phyloP scores from a whole-genome alignment of 1,284 basidiomycete genomes.

The Macrocystidia cucumis region DNA sequence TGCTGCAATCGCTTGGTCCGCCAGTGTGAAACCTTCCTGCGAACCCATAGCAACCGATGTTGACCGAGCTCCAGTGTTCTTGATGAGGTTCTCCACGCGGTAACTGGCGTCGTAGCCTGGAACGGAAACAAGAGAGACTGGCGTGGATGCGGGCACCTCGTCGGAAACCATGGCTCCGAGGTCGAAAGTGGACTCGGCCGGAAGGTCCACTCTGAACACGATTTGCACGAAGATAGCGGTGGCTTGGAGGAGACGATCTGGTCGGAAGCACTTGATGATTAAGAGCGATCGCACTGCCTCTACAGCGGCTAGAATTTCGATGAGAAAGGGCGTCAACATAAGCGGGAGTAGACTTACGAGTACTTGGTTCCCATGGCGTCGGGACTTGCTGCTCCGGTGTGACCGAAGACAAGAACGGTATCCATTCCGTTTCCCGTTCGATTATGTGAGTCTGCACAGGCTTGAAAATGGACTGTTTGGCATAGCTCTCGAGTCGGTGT shows the following conservation, averaged over 20 bases:
- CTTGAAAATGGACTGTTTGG: conserved; percentile 71
- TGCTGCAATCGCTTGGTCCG: conserved; percentile 88
- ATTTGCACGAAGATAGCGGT: conserved; percentile 67
- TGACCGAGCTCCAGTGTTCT: conserved; percentile 68
- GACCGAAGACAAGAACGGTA: conserved; percentile 61
- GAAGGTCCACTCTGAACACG: conserved; percentile 79
- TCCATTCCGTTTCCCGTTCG: conserved; percentile 69
- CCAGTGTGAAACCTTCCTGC: conserved; percentile 90
- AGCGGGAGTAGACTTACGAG: conserved; percentile 43
- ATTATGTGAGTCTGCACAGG: conserved; percentile 66
- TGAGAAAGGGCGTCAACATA: conserved; percentile 8
- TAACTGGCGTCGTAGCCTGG: conserved; percentile 97
- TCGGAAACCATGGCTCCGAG: conserved; percentile 70
- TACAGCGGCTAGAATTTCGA: conserved; percentile 46
- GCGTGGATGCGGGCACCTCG: conserved; percentile 76
- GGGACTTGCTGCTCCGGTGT: conserved; percentile 74
- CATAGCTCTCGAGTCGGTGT: conserved; percentile 58
- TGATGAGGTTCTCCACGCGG: conserved; percentile 84
- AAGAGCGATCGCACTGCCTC: conserved; percentile 71
- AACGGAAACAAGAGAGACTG: conserved; percentile 87
- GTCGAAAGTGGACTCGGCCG: conserved; percentile 64
- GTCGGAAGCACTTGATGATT: conserved; percentile 84
- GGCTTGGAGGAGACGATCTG: conserved; percentile 82
- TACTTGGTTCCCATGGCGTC: conserved; percentile 67
- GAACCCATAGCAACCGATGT: conserved; percentile 96